Percentiles rank a stretch among this genome's conserved stretches.
Conservation (phyloP, 345 rosid species). For the Eucalyptus caleyi region DNA sequence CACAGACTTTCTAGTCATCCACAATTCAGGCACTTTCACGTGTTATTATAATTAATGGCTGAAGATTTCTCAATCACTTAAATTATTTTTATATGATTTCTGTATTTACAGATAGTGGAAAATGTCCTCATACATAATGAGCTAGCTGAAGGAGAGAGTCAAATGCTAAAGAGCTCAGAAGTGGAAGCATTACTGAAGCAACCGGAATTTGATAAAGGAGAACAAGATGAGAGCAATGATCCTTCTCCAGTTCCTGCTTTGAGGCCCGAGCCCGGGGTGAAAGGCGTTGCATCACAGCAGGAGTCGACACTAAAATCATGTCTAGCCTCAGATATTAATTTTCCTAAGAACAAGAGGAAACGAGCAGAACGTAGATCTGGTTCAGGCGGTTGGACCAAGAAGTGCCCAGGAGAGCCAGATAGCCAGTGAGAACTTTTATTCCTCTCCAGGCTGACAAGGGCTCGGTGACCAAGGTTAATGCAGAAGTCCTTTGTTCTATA, state of each 20-base stretch:
- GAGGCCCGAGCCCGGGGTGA: conserved; percentile 13
- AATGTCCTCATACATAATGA: conserved; percentile 39
- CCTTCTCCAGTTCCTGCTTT: conserved; percentile 17
- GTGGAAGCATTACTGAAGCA: conserved; percentile 12
- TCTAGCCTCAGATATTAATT: conserved; percentile 54
- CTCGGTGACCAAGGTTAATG: background rate
- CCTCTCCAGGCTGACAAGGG: background rate
- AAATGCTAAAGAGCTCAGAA: conserved; percentile 14
- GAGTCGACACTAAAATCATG: conserved; percentile 51
- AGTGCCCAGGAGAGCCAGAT: conserved; percentile 54
- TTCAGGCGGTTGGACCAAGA: conserved; percentile 59
- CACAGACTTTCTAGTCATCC: background rate
- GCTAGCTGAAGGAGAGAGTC: conserved; percentile 35
- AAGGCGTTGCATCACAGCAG: conserved; percentile 5
- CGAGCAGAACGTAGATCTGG: conserved; percentile 82
- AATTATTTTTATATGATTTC: background rate
- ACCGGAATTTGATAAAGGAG: conserved; percentile 25
- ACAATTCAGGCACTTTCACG: background rate
- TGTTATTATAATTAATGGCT: background rate
- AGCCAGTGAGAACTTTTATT: conserved; percentile 29
- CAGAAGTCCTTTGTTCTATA: background rate
- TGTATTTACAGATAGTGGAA: conserved; percentile 39
- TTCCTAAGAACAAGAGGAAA: conserved; percentile 78
- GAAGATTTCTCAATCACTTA: background rate
- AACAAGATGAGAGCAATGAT: conserved; percentile 41